These are phyloP conservation scores for Chondrus crispus DNA, from an alignment of 23 red algal genomes.

Conservation along the genomic window DNA sequence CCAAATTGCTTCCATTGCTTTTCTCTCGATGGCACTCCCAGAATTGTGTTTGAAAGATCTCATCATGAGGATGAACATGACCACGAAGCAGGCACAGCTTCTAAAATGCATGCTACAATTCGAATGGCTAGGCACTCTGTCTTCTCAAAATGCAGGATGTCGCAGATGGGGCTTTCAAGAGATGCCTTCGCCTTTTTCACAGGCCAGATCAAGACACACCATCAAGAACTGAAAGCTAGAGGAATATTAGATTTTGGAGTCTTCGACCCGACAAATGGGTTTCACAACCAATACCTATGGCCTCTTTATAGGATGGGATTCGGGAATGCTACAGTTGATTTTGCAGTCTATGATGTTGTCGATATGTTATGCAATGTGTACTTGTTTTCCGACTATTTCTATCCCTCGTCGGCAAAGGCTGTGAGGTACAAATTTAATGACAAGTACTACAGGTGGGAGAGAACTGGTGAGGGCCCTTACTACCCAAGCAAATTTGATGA, in stretches of 20 bases:
- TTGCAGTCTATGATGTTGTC: constrained; percentile 17
- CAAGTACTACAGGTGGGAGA: constrained; percentile 19
- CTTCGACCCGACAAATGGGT: constrained; percentile 10
- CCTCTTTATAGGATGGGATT: constrained; percentile 19
- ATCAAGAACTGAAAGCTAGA: neutral
- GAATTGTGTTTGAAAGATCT: neutral
- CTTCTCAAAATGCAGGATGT: constrained; percentile 35
- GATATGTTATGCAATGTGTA: constrained; percentile 73
- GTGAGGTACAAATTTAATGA: constrained; percentile 39
- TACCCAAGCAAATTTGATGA: constrained; percentile 26
- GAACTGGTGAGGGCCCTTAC: constrained; percentile 45
- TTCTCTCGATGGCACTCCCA: neutral
- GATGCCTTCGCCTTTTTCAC: constrained; percentile 7
- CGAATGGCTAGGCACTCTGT: constrained; percentile 32
- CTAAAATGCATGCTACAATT: neutral
- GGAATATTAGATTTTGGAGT: constrained; percentile 52
- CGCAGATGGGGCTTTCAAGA: neutral
- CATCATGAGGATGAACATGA: neutral
- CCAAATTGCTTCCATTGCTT: constrained; percentile 49
- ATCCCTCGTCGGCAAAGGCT: constrained; percentile 8
- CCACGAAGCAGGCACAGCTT: neutral
- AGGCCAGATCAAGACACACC: neutral
- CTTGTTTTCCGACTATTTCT: constrained; percentile 64
- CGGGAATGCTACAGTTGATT: constrained; percentile 14
- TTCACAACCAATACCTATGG: constrained; percentile 9